These are phyloP conservation scores for Pseudozyma sp. DNA, from an alignment of 1,284 basidiomycete genomes.

Conservation along the genomic window DNA sequence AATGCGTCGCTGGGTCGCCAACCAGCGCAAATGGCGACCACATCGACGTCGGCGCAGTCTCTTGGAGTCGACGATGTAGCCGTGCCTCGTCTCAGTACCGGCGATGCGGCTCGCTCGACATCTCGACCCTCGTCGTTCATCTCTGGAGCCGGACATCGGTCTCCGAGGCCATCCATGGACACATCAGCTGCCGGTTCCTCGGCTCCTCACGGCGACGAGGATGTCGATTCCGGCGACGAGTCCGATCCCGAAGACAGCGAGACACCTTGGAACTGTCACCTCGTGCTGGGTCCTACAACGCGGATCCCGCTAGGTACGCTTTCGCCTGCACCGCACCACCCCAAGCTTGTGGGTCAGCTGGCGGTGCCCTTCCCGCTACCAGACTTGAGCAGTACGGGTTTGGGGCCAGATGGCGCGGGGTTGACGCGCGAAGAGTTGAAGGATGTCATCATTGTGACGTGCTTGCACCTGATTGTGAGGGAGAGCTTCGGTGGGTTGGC, in stretches of 20 bases:
- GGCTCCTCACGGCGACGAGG: slow-evolving; percentile 34
- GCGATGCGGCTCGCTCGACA: slow-evolving; percentile 15
- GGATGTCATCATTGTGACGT: slow-evolving; percentile 87
- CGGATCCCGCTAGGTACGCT: slow-evolving; percentile 72
- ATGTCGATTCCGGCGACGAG: slow-evolving; percentile 30
- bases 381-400: slow-evolving; percentile 54
- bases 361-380: slow-evolving; percentile 85
- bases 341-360: slow-evolving; percentile 89
- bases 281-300: slow-evolving; percentile 68
- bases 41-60: slow-evolving; percentile 27
- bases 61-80: slow-evolving; percentile 15
- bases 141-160: slow-evolving; percentile 23
- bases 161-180: slow-evolving; percentile 39
- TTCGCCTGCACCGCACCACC: slow-evolving; percentile 92
- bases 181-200: slow-evolving; percentile 39
- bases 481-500: slow-evolving; percentile 92
- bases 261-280: slow-evolving; percentile 87
- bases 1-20: slow-evolving; percentile 17
- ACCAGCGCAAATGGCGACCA: slow-evolving; percentile 4
- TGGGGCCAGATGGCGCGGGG: slow-evolving; percentile 60
- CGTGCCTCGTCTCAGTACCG: slow-evolving; percentile 11
- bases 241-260: slow-evolving; percentile 93
- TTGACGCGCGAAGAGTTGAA: slow-evolving; percentile 89
- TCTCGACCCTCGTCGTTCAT: slow-evolving; percentile 42
- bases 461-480: slow-evolving; percentile 89